Evolutionary conservation across 2,329 filamentous ascomycete genomes (phyloP).

Genomic region (Penicillium capsulatum): DNA sequence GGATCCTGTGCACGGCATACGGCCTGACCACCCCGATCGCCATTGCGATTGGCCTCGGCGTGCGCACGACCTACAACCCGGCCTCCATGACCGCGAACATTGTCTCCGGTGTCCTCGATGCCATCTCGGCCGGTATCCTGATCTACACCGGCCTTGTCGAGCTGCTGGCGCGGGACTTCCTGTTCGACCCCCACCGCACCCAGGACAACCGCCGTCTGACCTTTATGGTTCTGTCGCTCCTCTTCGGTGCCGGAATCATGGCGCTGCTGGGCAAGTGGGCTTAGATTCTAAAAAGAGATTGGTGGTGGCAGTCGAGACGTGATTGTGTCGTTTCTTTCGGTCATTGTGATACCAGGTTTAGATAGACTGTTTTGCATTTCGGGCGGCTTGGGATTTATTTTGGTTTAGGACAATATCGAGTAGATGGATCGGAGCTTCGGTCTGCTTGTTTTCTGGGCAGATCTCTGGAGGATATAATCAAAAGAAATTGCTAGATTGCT

Average conservation of each 20-base stretch:
- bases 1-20: slow-evolving; percentile 48
- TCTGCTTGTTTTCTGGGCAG: too few relatives aligned
- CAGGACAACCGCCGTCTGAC: slow-evolving; percentile 35
- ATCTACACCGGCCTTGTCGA: slow-evolving; percentile 51
- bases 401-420: not conserved
- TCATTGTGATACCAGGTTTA: slow-evolving; percentile 2
- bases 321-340: slow-evolving; percentile 1
- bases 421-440: too few relatives aligned
- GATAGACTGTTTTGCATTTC: slow-evolving; percentile 1
- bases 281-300: too few relatives aligned
- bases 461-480: too few relatives aligned
- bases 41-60: slow-evolving; percentile 46
- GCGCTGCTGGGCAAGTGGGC: slow-evolving; percentile 52
- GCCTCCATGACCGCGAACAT: slow-evolving; percentile 43
- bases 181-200: slow-evolving; percentile 48
- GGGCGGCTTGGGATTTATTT: too few relatives aligned
- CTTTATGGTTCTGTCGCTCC: slow-evolving; percentile 42
- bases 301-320: not conserved
- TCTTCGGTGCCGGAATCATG: slow-evolving; percentile 46
- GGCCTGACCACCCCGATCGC: slow-evolving; percentile 52
- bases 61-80: slow-evolving; percentile 43
- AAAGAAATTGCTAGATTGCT: too few relatives aligned
- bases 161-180: slow-evolving; percentile 48
- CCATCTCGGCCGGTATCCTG: slow-evolving; percentile 48
- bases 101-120: slow-evolving; percentile 46